These are phyloP conservation scores for Aspergillus hancockii DNA, from an alignment of 495 filamentous ascomycete genomes.

Conservation along the genomic window DNA sequence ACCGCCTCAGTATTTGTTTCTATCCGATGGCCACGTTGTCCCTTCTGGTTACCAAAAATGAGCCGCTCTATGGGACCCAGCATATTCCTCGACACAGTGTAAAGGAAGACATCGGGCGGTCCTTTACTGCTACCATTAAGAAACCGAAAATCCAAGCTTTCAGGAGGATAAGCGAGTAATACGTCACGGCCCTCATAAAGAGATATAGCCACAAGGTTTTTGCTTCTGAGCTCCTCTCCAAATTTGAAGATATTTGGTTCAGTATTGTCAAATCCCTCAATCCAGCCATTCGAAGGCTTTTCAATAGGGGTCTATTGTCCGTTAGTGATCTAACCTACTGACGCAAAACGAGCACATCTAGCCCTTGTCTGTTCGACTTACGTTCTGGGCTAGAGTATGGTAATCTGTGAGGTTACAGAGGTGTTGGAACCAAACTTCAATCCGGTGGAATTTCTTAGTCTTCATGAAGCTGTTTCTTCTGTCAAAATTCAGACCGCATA, in stretches of 20 bases:
- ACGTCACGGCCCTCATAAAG: conserved; percentile 19
- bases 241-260: conserved; percentile 29
- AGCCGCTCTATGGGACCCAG: conserved; percentile 12
- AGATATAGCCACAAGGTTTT: conserved; percentile 29
- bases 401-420: conserved; percentile 40
- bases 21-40: not conserved
- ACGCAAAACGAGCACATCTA: conserved; percentile 2
- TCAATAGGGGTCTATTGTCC: conserved; percentile 1
- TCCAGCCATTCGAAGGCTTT: conserved; percentile 31
- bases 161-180: conserved; percentile 32
- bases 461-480: conserved; percentile 25
- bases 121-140: conserved; percentile 6
- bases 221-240: conserved; percentile 26
- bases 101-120: conserved; percentile 19
- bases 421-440: conserved; percentile 44
- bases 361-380: conserved; percentile 22
- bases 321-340: conserved; percentile 8
- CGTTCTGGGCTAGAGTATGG: conserved; percentile 26
- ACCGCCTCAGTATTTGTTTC: not conserved
- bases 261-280: conserved; percentile 39
- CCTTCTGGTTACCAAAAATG: not conserved
- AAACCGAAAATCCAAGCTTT: conserved; percentile 25
- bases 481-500: conserved; percentile 34
- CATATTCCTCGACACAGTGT: conserved; percentile 22
- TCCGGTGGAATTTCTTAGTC: conserved; percentile 21